These are phyloP conservation scores for Arachnomyces sp. DNA, from an alignment of 2,329 filamentous ascomycete genomes.

Conservation along the genomic window DNA sequence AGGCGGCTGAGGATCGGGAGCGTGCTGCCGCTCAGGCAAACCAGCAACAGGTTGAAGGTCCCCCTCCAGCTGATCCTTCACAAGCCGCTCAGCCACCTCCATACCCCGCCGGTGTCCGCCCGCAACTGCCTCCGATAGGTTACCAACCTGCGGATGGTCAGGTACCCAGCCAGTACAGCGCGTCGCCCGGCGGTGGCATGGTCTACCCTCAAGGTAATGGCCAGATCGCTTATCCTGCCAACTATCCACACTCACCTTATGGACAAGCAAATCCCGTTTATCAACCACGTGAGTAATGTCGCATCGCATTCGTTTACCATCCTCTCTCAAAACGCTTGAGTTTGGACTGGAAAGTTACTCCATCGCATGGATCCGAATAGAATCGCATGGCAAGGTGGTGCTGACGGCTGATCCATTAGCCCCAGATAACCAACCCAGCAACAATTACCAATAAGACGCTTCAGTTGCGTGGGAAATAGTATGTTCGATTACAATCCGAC, in stretches of 20 bases:
- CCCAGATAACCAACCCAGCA: conserved; percentile 22
- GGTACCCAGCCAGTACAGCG: conserved; percentile 56
- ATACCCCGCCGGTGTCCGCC: conserved; percentile 46
- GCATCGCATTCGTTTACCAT: conserved; percentile 13
- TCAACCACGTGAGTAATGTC: conserved; percentile 41
- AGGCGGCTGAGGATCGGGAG: conserved; percentile 78
- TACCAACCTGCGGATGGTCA: conserved; percentile 56
- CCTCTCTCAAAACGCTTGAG: conserved; percentile 10
- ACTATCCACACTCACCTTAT: conserved; percentile 46
- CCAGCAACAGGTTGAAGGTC: conserved; percentile 42
- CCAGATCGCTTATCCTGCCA: conserved; percentile 40
- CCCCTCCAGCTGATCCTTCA: conserved; percentile 41
- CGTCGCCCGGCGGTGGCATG: conserved; percentile 44
- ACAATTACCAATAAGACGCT: conserved; percentile 16
- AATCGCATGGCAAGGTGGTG: conserved; percentile 17
- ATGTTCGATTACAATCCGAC: neutral
- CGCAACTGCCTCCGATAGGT: conserved; percentile 68
- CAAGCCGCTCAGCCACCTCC: conserved; percentile 35
- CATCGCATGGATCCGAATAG: conserved; percentile 14
- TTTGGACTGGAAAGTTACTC: conserved; percentile 1
- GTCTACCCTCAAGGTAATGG: conserved; percentile 42
- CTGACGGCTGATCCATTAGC: conserved; percentile 22
- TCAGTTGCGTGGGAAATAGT: neutral
- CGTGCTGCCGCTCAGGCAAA: conserved; percentile 58
- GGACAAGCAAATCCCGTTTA: conserved; percentile 44